Evolutionary conservation across 2,329 filamentous ascomycete genomes (phyloP), one percentile per base, ranked within the genome.

Genomic region (Sclerotinia glacialis): DNA sequence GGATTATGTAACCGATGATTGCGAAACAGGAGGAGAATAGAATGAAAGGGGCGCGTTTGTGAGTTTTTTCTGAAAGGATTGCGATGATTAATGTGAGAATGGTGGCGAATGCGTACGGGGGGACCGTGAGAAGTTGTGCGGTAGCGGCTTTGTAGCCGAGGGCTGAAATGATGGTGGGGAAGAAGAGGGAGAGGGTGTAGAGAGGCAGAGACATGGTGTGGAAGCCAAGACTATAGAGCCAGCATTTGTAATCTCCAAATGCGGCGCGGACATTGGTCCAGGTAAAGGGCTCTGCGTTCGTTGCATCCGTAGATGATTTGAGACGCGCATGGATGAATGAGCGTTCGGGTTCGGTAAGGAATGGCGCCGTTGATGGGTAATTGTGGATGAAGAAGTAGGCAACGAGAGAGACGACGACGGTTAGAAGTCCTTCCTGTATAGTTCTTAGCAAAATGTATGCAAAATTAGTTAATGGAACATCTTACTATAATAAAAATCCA

Each of bases 191-290:
- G 6, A 85, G 77, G 0, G 83, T 85, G 67, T 86, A 86, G 0
- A 86, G 77, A 0, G 84, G 84, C 16, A 93, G 76, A 66, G 86
- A 89, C 81, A 92, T 86, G 6, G 88, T 91, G 74, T 92, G 89
- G 71, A 91, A 92, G 0, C 83, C 85, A 0, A 91, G 75, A 0
- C 88, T 87, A 70, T 93, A 93, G 0, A 93, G 80, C 87, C 86
- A 91, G 72, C 87, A 87, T 73, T 88, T 91, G 1, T 85, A 84
- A 71, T 93, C 88, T 18, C 81, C 84, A 50, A 91, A 76, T 0
- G 90, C 89, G 23, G 84, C 80, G 31, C 77, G 66, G 0, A 93
- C 90, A 26, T 87, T 86, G 0, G 71, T 76, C 91, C 90, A 93
- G 4, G 79, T 83, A 72, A 93, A 93, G 0, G 78, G 74, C 70